A percentile compares a stretch with the other conserved stretches of the same genome.
phyloP scores from a whole-genome alignment of 129 eudicot species.

The Flaveria trinervia region DNA sequence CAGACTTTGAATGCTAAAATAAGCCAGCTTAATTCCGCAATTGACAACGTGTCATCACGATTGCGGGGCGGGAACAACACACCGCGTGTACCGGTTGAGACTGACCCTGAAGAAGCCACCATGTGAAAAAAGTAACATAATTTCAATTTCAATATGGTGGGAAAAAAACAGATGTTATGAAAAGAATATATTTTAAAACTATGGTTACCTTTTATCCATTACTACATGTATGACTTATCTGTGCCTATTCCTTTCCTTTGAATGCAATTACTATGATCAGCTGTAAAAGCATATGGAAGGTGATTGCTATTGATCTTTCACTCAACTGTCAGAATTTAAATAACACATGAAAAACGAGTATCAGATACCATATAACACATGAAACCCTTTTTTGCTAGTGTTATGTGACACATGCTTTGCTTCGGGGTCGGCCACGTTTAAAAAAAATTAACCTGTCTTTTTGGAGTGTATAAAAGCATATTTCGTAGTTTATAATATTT shows the following conservation, averaged over 20 bases:
- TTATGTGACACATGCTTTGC: too few species aligned
- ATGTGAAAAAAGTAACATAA: constrained; percentile 29
- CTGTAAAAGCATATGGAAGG: neutral
- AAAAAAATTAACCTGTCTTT: too few species aligned
- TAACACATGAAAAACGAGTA: too few species aligned
- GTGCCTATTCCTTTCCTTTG: constrained; percentile 22
- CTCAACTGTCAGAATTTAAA: too few species aligned
- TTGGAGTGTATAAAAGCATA: too few species aligned
- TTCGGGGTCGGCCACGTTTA: too few species aligned
- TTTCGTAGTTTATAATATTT: too few species aligned
- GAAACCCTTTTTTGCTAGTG: too few species aligned
- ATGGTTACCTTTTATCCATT: constrained; percentile 28
- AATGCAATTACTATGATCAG: neutral
- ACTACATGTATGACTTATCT: constrained; percentile 24
- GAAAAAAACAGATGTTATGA: neutral
- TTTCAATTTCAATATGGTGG: constrained; percentile 10
- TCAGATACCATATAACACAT: too few species aligned
- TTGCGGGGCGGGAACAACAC: constrained; percentile 67
- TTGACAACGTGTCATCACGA: constrained; percentile 80
- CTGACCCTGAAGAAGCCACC: constrained; percentile 76
- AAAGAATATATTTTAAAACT: constrained; percentile 28
- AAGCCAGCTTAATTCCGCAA: constrained; percentile 82
- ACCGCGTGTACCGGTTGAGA: constrained; percentile 60
- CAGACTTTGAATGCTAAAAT: constrained; percentile 78
- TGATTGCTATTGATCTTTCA: too few species aligned